These are phyloP conservation scores for Hyphodiscus hymeniophilus DNA, from an alignment of 495 filamentous ascomycete species.

Conservation along the genomic window DNA sequence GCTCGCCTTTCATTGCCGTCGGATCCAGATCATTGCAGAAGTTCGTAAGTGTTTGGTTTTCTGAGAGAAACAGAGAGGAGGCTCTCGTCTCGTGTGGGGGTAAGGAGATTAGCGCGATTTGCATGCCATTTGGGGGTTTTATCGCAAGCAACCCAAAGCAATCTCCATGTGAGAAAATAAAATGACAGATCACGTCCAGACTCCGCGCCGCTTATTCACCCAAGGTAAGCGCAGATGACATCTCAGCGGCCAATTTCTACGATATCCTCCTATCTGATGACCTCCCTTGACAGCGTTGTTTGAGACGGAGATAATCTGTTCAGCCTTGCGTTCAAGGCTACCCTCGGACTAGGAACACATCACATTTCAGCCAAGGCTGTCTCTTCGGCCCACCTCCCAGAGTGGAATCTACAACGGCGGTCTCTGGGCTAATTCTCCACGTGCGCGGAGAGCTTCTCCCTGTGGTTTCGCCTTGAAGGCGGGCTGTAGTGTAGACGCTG, in stretches of 20 bases:
- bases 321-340: too few relatives aligned
- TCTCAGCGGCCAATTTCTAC: not conserved
- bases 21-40: not conserved
- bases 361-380: too few relatives aligned
- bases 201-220: constrained; percentile 4
- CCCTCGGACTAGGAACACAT: constrained; percentile 4
- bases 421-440: not conserved
- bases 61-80: not conserved
- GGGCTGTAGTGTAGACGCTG: not conserved
- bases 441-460: not conserved
- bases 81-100: not conserved
- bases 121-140: not conserved
- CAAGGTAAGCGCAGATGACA: constrained; percentile 3
- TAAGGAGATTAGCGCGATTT: not conserved
- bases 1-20: constrained; percentile 11
- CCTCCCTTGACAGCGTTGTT: too few relatives aligned
- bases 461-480: not conserved
- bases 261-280: too few relatives aligned
- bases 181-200: constrained; percentile 13
- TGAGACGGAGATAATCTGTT: too few relatives aligned
- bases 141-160: not conserved
- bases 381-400: not conserved
- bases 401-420: not conserved
- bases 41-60: not conserved
- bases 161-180: constrained; percentile 8